Base-by-base conservation (phyloP, 768 basidiomycete genomes). In the Hygrocybe coccinea region DNA sequence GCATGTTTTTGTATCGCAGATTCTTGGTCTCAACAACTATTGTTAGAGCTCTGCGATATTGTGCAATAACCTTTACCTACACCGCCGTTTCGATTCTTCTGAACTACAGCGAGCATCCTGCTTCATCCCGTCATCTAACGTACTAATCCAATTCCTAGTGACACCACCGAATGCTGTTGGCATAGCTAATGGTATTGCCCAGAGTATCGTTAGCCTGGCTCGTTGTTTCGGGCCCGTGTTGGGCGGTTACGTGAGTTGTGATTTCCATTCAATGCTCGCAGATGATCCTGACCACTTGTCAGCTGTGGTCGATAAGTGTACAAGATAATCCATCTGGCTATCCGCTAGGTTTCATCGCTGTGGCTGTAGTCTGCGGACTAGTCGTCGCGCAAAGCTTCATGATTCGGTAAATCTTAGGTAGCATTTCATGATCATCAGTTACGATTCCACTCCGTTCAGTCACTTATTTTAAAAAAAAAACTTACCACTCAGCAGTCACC, bases 181-280 rank as follows among this genome's bases (percentile, higher is more conserved):
- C 6, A 83, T 91, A 56, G 91, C 95, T 9, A 99, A 98, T 65
- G 97, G 95, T 15, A 84, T 95, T 19, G 97, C 94, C 0, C 97
- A 99, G 70, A 94, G 91, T 64, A 89, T 92, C 33, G 95, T 95
- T 59, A 94, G 91, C 60, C 83, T 95, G 22, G 91, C 95, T 3
- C 82, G 97, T 38, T 97, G 94, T 73, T 64, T 91, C 36, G 97
- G 92, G 19, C 92, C 94, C 19, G 81, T 92, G 38, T 74, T 91
- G 15, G 90, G 90, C 46, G 90, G 91, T 43, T 88, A 85, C 67
- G 91, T 91, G 65, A 66, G 84, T 74, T 25, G 34, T 39, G 35
- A 24, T 22, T 10, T 29, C 60, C 25, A 54, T 47, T 47, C 52
- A 2, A 56, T 60, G 3, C 43, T 62, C 41, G 14, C 34, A 29